phyloP scores from a whole-genome alignment of 1,284 basidiomycete species.

The Anthracocystis walkeri region DNA sequence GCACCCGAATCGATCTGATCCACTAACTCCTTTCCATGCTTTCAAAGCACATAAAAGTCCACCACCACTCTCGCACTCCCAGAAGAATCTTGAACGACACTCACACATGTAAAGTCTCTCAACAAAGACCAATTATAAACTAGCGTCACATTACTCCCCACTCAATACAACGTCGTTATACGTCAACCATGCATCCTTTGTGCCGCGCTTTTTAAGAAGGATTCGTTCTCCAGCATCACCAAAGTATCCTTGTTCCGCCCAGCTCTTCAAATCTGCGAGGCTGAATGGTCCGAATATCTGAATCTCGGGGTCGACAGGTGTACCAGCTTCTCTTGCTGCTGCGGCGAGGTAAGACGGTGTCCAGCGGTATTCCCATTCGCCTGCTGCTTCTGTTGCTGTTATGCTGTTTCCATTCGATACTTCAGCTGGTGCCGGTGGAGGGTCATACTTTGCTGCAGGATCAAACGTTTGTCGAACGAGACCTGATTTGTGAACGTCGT shows the following conservation, averaged over 20 bases:
- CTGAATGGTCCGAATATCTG: conserved; percentile 63
- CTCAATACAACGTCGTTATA: conserved; percentile 20
- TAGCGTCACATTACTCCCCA: not conserved
- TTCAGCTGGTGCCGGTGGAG: not conserved
- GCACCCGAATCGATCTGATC: too few relatives aligned
- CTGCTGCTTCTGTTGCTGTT: not conserved
- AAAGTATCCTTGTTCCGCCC: conserved; percentile 65
- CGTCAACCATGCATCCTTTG: conserved; percentile 32
- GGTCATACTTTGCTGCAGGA: conserved; percentile 47
- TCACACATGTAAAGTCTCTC: not conserved
- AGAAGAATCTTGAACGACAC: not conserved
- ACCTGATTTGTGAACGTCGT: conserved; percentile 56
- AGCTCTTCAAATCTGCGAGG: conserved; percentile 45
- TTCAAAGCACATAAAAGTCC: too few relatives aligned
- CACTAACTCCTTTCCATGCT: too few relatives aligned
- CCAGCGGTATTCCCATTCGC: conserved; percentile 64
- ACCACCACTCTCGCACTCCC: not conserved
- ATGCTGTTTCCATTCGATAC: not conserved
- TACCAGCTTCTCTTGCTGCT: conserved; percentile 40
- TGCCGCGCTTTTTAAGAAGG: conserved; percentile 34
- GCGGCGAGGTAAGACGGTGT: conserved; percentile 60
- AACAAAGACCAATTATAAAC: not conserved
- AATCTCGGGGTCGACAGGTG: conserved; percentile 46
- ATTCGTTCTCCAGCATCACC: conserved; percentile 60
- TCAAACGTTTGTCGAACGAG: conserved; percentile 64